Conservation (phyloP, 1,139 yeast genomes). For the Lodderomyces pseudojiufengensis region DNA sequence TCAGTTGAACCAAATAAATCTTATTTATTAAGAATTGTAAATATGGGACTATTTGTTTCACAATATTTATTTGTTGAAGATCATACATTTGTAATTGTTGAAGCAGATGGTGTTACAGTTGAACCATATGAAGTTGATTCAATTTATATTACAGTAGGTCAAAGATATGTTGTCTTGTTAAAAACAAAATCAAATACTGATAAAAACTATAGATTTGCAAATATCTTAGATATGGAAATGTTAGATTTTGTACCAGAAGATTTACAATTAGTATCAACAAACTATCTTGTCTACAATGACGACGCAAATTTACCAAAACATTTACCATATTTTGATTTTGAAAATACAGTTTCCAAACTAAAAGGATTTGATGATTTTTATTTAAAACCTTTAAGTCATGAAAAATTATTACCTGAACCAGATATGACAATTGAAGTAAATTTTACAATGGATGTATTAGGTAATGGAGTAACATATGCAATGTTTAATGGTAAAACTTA, state of each 20-base stretch:
- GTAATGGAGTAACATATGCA: constrained; percentile 83
- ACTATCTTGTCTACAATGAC: constrained; percentile 59
- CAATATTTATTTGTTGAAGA: constrained; percentile 84
- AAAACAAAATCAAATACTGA: constrained; percentile 58
- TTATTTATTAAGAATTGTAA: constrained; percentile 71
- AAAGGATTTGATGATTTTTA: constrained; percentile 63
- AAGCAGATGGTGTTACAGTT: constrained; percentile 77
- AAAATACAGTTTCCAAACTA: constrained; percentile 40
- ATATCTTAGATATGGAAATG: constrained; percentile 73
- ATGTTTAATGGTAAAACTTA: constrained; percentile 84
- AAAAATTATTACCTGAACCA: constrained; percentile 55
- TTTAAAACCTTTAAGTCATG: constrained; percentile 53
- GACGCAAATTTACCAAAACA: constrained; percentile 39
- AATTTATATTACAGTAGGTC: constrained; percentile 71
- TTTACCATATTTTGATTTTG: constrained; percentile 18
- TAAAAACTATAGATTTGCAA: constrained; percentile 73
- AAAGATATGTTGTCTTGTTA: constrained; percentile 70
- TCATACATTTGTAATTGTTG: constrained; percentile 77
- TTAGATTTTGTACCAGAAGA: constrained; percentile 68
- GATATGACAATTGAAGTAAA: constrained; percentile 64
- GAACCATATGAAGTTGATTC: constrained; percentile 58
- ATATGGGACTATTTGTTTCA: constrained; percentile 83
- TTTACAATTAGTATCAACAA: constrained; percentile 65
- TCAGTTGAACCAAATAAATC: constrained; percentile 74
- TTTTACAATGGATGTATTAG: constrained; percentile 75